phyloP scores from a whole-genome alignment of 2,329 filamentous ascomycete species.

The Hymenoscyphus occultus region DNA sequence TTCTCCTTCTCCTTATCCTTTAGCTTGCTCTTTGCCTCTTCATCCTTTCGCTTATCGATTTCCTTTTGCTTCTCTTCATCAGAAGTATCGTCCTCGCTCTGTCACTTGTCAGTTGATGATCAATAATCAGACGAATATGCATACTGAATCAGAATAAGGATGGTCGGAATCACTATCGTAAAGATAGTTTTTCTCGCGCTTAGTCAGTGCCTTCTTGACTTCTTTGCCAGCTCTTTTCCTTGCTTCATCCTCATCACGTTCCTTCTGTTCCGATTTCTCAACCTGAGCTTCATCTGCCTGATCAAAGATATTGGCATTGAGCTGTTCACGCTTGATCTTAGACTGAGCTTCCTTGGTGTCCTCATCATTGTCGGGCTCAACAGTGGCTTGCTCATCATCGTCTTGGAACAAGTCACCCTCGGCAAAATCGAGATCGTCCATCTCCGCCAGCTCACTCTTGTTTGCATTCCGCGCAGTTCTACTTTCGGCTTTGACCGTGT shows the following conservation, averaged over 20 bases:
- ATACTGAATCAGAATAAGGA: constrained; percentile 53
- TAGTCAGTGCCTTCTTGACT: constrained; percentile 76
- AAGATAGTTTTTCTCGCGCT: constrained; percentile 80
- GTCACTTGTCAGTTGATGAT: constrained; percentile 28
- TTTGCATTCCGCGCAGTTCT: constrained; percentile 59
- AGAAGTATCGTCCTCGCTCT: constrained; percentile 52
- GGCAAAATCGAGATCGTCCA: constrained; percentile 65
- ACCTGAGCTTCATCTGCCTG: constrained; percentile 67
- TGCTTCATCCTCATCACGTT: constrained; percentile 64
- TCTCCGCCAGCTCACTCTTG: constrained; percentile 64
- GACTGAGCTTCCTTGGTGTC: constrained; percentile 70
- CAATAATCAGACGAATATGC: constrained; percentile 26
- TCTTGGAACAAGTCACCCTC: constrained; percentile 77
- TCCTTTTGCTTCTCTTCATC: constrained; percentile 60
- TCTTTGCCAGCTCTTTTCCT: constrained; percentile 71
- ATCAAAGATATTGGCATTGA: constrained; percentile 82
- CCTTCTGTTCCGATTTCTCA: constrained; percentile 7
- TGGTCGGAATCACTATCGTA: constrained; percentile 72
- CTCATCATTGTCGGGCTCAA: constrained; percentile 79
- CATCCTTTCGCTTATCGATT: constrained; percentile 58
- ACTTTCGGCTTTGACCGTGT: constrained; percentile 64
- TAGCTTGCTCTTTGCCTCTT: constrained; percentile 54
- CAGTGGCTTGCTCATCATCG: constrained; percentile 75
- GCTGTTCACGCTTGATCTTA: constrained; percentile 73
- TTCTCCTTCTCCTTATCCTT: constrained; percentile 38